A percentile compares a stretch with the other conserved stretches of the same genome.
These are phyloP conservation scores for Decorospora gaudefroyi DNA, from an alignment of 2,329 filamentous ascomycete genomes.

Conservation along the genomic window DNA sequence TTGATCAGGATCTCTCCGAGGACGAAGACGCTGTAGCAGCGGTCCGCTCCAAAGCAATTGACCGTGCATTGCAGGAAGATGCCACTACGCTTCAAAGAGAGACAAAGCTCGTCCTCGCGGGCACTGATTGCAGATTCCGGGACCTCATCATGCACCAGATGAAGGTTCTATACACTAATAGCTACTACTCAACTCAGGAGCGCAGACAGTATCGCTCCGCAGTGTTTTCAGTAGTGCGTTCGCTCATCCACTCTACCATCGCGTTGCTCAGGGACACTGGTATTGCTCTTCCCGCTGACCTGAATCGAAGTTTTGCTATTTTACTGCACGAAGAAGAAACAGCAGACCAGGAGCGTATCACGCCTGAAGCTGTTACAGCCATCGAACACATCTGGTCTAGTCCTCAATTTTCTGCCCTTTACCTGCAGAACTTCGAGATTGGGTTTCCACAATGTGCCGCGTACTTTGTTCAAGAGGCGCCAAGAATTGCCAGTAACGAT, in stretches of 20 bases:
- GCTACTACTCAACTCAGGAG: constrained; percentile 39
- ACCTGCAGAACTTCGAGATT: constrained; percentile 44
- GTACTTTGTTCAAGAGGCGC: constrained; percentile 39
- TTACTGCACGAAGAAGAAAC: constrained; percentile 44
- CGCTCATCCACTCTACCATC: constrained; percentile 45
- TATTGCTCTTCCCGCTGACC: constrained; percentile 30
- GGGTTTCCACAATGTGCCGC: constrained; percentile 44
- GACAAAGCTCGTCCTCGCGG: constrained; percentile 43
- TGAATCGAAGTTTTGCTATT: constrained; percentile 40
- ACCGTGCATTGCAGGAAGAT: constrained; percentile 42
- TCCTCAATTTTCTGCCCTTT: constrained; percentile 39
- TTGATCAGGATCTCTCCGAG: constrained; percentile 28
- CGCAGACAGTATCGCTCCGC: constrained; percentile 34
- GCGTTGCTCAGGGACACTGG: constrained; percentile 44
- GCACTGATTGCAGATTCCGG: constrained; percentile 38
- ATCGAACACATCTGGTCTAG: constrained; percentile 38
- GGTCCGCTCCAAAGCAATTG: constrained; percentile 44
- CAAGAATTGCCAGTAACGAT: constrained; percentile 33
- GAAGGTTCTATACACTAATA: constrained; percentile 43
- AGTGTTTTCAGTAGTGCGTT: constrained; percentile 37
- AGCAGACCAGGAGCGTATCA: constrained; percentile 32
- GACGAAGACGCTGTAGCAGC: constrained; percentile 40
- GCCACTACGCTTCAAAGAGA: constrained; percentile 40
- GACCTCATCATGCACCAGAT: constrained; percentile 47
- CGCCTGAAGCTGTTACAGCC: constrained; percentile 34